Evolutionary conservation across 2,329 filamentous ascomycete species (phyloP).

Genomic region (Coleophoma cylindrospora): DNA sequence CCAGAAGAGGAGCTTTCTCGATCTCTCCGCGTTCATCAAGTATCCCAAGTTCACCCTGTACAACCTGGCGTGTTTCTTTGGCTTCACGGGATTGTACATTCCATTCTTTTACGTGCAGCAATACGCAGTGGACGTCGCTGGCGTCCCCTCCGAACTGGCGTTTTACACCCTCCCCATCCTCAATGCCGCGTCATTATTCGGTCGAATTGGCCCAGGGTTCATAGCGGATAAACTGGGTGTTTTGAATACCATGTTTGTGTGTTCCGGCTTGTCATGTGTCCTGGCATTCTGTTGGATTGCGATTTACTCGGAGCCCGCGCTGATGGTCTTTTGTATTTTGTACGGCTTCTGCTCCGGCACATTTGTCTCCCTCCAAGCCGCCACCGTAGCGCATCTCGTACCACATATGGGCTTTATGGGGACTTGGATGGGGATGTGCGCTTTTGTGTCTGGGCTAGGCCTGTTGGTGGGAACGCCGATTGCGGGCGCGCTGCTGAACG

Average conservation of each 20-base stretch:
- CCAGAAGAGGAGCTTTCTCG: not conserved
- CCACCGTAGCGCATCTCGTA: not conserved
- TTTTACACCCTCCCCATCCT: constrained; percentile 47
- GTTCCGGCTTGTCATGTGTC: constrained; percentile 1
- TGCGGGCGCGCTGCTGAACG: constrained; percentile 3
- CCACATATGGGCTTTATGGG: constrained; percentile 2
- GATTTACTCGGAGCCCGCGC: constrained; percentile 28
- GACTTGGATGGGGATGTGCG: constrained; percentile 5
- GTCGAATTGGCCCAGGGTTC: constrained; percentile 44
- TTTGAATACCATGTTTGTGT: constrained; percentile 37
- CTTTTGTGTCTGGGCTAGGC: not conserved
- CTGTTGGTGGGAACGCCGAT: constrained; percentile 2
- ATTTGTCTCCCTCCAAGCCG: constrained; percentile 15
- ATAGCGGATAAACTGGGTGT: constrained; percentile 44
- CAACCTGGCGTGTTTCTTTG: constrained; percentile 31
- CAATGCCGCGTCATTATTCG: constrained; percentile 44
- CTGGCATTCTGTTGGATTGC: constrained; percentile 37
- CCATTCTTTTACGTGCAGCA: constrained; percentile 38
- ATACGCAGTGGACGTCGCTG: constrained; percentile 32
- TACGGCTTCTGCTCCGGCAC: constrained; percentile 60
- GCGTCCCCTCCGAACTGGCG: constrained; percentile 38
- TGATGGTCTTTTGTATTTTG: constrained; percentile 58
- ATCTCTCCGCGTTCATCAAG: constrained; percentile 21
- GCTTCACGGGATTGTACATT: constrained; percentile 42
- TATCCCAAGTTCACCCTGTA: constrained; percentile 29